These are phyloP conservation scores for Puya raimondii DNA, from an alignment of 176 grass and related monocot species.

Conservation along the genomic window DNA sequence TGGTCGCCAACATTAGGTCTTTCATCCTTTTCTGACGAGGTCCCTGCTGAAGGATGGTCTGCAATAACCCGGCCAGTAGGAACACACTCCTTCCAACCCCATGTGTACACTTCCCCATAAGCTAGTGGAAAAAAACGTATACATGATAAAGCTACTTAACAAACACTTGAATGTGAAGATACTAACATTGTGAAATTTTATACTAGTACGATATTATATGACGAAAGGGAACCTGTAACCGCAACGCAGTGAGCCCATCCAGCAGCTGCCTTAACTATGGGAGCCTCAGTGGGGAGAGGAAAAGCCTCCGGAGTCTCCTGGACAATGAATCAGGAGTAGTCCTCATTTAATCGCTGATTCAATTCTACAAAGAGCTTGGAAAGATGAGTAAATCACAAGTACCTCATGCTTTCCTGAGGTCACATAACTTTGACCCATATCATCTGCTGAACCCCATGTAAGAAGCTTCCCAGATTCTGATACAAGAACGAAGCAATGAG, in stretches of 20 bases:
- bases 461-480: slow-evolving; percentile 77
- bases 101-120: slow-evolving; percentile 86
- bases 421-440: slow-evolving; percentile 97
- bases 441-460: slow-evolving; percentile 93
- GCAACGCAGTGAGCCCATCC: slow-evolving; percentile 97
- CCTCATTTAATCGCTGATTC: slow-evolving; percentile 13
- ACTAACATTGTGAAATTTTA: background rate
- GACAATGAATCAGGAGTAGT: slow-evolving; percentile 12
- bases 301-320: slow-evolving; percentile 94
- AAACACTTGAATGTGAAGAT: background rate
- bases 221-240: slow-evolving; percentile 46
- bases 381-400: slow-evolving; percentile 11
- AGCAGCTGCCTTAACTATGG: slow-evolving; percentile 68
- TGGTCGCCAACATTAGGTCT: slow-evolving; percentile 44
- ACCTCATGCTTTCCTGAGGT: slow-evolving; percentile 98
- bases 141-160: slow-evolving; percentile 5
- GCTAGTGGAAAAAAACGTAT: slow-evolving; percentile 39
- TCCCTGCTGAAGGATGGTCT: slow-evolving; percentile 46
- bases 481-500: slow-evolving; percentile 10
- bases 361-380: background rate
- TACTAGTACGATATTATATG: background rate
- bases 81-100: slow-evolving; percentile 99
- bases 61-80: slow-evolving; percentile 62
- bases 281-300: slow-evolving; percentile 66
- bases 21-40: slow-evolving; percentile 63